Evolutionary conservation across 306 rosid genomes (phyloP), one percentile per base, ranked within the genome.

Genomic region (Malus sylvestris): DNA sequence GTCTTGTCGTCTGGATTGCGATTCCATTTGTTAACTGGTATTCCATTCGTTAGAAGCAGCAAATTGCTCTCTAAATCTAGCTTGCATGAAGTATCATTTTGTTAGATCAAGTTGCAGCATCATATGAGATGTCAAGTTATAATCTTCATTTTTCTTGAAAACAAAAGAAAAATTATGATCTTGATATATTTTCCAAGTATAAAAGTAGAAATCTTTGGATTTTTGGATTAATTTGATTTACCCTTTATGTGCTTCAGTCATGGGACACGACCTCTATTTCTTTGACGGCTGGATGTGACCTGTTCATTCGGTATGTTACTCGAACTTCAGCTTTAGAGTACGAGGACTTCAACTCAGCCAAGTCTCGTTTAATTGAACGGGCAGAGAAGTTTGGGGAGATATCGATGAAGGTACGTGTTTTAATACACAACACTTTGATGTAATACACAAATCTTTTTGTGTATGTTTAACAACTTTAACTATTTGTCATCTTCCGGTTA

Each of bases 311-410:
- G 29, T 95, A 90, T 70, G 97, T 95, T 11, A 90, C 98, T 68
- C 85, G 97, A 80, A 95, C 98, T 45, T 85, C 98, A 1, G 98
- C 98, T 45, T 75, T 95, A 79, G 97, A 92, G 78, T 95, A 89
- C 27, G 99, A 95, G 87, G 96, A 90, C 62, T 95, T 95, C 45
- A 89, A 89, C 84, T 89, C 99, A 10, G 99, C 92, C 0, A 95
- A 80, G 69, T 88, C 91, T 74, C 97, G 97, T 67, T 81, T 95
- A 81, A 91, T 95, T 84, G 97, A 95, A 82, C 96, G 98, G n/a
- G 97, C 98, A 10, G 98, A 95, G 23, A 95, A 87, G 82, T 95
- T 95, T 74, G 97, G 98, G 76, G 98, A 95, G 78, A 92, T 95
- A 75, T 95, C 97, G 19, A 77, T 72, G 78, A 90, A 89, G 98